A percentile compares a stretch with the other conserved stretches of the same genome.
These are phyloP conservation scores for Tricholomella constricta DNA, from an alignment of 768 basidiomycete species.

Conservation along the genomic window DNA sequence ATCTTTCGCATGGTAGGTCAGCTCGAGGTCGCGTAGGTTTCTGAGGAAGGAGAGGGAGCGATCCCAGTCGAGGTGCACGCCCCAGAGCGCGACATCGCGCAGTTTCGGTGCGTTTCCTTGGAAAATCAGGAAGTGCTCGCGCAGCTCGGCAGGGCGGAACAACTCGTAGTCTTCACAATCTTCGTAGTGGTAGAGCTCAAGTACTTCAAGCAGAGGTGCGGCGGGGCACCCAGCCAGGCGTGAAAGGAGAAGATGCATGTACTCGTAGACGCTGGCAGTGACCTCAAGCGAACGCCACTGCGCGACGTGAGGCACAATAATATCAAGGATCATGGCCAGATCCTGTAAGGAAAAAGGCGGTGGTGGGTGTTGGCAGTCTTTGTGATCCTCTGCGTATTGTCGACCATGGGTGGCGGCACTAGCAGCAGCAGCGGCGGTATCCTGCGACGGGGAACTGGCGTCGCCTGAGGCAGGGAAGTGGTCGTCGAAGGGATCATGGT, in stretches of 20 bases:
- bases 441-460: neutral
- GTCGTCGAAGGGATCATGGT: constrained; percentile 27
- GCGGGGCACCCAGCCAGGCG: constrained; percentile 42
- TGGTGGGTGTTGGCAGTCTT: constrained; percentile 16
- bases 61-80: constrained; percentile 72
- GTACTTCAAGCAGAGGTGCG: constrained; percentile 55
- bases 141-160: constrained; percentile 44
- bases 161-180: constrained; percentile 42
- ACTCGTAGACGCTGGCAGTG: constrained; percentile 45
- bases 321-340: constrained; percentile 37
- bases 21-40: constrained; percentile 52
- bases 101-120: constrained; percentile 58
- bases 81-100: constrained; percentile 55
- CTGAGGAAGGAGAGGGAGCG: constrained; percentile 43
- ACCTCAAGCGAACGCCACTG: constrained; percentile 58
- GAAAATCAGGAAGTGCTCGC: constrained; percentile 49
- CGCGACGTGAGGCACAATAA: constrained; percentile 51
- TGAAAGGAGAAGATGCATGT: constrained; percentile 46
- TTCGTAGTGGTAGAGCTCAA: constrained; percentile 61
- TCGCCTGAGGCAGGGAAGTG: constrained; percentile 10
- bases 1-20: constrained; percentile 63
- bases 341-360: constrained; percentile 35
- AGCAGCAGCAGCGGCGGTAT: neutral
- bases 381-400: constrained; percentile 23
- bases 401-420: constrained; percentile 3